Percentiles rank a stretch among this genome's conserved stretches.
Evolutionary conservation across 169 alveolate species (phyloP).

Genomic region (Plasmodium inui): DNA sequence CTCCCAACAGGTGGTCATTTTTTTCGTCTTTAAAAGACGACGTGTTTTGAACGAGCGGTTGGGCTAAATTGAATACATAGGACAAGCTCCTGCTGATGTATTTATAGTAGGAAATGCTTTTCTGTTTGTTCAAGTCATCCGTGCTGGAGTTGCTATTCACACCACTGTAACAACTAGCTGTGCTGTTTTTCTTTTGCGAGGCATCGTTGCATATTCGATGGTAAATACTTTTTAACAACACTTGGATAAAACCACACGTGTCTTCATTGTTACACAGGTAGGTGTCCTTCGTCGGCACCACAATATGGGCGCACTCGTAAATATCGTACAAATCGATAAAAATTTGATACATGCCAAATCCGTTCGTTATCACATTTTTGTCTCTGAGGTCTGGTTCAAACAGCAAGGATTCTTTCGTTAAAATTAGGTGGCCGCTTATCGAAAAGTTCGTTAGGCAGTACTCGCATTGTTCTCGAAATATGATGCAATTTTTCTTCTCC

Average conservation of each 20-base stretch:
- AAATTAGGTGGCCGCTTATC: conserved; percentile 80
- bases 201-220: conserved; percentile 5
- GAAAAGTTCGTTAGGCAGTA: conserved; percentile 81
- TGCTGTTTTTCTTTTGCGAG: conserved; percentile 15
- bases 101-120: conserved; percentile 55
- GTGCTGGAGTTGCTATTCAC: neutral
- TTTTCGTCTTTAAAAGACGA: conserved; percentile 18
- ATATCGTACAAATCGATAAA: conserved; percentile 81
- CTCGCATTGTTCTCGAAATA: conserved; percentile 84
- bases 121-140: conserved; percentile 41
- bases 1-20: neutral
- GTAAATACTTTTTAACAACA: conserved; percentile 68
- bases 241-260: conserved; percentile 73
- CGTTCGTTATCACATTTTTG: conserved; percentile 81
- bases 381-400: conserved; percentile 88
- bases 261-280: conserved; percentile 66
- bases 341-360: conserved; percentile 82
- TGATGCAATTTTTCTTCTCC: conserved; percentile 74
- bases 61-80: conserved; percentile 60
- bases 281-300: conserved; percentile 77
- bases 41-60: conserved; percentile 32
- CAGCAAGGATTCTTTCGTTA: conserved; percentile 82
- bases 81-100: conserved; percentile 64
- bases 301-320: conserved; percentile 83
- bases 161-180: neutral